Evolutionary conservation across 1,139 yeast species (phyloP).

Genomic region (Blastobotrys arbuscula): DNA sequence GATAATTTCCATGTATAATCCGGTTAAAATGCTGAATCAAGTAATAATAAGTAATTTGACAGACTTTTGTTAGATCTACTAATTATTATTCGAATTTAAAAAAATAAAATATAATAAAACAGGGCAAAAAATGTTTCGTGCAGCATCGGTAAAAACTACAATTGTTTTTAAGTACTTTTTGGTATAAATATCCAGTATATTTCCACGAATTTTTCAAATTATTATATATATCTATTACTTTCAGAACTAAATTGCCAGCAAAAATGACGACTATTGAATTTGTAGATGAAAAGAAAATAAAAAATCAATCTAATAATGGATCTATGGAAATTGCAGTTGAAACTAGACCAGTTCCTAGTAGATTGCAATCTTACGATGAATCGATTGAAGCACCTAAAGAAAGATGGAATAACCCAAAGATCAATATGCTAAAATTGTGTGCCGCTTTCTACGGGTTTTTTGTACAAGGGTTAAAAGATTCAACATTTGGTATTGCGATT

Average conservation of each 20-base stretch:
- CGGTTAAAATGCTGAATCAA: neutral
- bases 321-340: neutral
- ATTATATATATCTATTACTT: neutral
- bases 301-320: neutral
- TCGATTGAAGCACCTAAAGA: neutral
- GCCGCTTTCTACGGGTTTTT: conserved; percentile 21
- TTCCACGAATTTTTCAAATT: too few species aligned
- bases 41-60: too few species aligned
- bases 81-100: too few species aligned
- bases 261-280: neutral
- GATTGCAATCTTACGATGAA: conserved; percentile 1
- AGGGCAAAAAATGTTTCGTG: too few species aligned
- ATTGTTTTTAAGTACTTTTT: too few species aligned
- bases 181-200: too few species aligned
- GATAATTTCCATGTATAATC: too few species aligned
- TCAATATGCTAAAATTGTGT: conserved; percentile 26
- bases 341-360: conserved; percentile 2
- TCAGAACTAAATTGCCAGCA: neutral
- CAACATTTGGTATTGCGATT: conserved; percentile 21
- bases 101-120: too few species aligned
- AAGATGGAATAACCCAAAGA: conserved; percentile 15
- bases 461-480: conserved; percentile 21
- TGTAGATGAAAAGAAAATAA: neutral
- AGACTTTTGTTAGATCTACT: too few species aligned
- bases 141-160: too few species aligned